These are phyloP conservation scores for Yamadazyma phyllophila DNA, from an alignment of 805 yeast species.

Conservation along the genomic window DNA sequence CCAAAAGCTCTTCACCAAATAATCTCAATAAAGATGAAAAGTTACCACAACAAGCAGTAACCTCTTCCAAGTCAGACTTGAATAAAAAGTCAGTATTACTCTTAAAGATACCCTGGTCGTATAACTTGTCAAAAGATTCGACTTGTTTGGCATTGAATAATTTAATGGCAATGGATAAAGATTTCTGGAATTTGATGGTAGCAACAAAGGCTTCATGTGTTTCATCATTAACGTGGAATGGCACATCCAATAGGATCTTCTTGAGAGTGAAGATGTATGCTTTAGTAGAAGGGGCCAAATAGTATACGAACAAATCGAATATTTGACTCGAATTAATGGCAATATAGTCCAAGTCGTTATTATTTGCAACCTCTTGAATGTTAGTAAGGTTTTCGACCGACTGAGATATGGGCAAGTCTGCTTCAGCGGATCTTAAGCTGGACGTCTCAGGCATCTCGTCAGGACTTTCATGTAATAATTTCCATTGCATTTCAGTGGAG, in stretches of 20 bases:
- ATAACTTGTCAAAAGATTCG: slow-evolving; percentile 55
- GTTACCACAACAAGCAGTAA: slow-evolving; percentile 82
- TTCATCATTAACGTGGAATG: slow-evolving; percentile 42
- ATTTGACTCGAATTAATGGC: slow-evolving; percentile 42
- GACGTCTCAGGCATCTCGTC: slow-evolving; percentile 10
- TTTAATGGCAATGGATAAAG: slow-evolving; percentile 50
- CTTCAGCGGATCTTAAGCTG: slow-evolving; percentile 24
- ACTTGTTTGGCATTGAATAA: slow-evolving; percentile 57
- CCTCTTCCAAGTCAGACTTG: slow-evolving; percentile 69
- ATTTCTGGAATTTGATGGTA: slow-evolving; percentile 43
- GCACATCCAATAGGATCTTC: slow-evolving; percentile 57
- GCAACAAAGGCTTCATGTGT: slow-evolving; percentile 31
- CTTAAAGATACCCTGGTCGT: slow-evolving; percentile 53
- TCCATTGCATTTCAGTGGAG: slow-evolving; percentile 67
- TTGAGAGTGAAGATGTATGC: slow-evolving; percentile 63
- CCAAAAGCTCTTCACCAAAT: slow-evolving; percentile 55
- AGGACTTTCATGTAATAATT: slow-evolving; percentile 38
- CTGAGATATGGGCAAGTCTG: slow-evolving; percentile 21
- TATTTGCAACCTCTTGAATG: slow-evolving; percentile 16
- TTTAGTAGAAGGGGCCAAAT: slow-evolving; percentile 71
- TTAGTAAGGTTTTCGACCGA: slow-evolving; percentile 29
- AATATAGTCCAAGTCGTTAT: slow-evolving; percentile 17
- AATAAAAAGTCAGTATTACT: slow-evolving; percentile 28
- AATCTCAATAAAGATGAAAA: slow-evolving; percentile 65
- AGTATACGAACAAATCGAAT: slow-evolving; percentile 62